A percentile compares a stretch with the other conserved stretches of the same genome.
phyloP scores from a whole-genome alignment of 148 eudicot genomes.

The Linanthus parryae region DNA sequence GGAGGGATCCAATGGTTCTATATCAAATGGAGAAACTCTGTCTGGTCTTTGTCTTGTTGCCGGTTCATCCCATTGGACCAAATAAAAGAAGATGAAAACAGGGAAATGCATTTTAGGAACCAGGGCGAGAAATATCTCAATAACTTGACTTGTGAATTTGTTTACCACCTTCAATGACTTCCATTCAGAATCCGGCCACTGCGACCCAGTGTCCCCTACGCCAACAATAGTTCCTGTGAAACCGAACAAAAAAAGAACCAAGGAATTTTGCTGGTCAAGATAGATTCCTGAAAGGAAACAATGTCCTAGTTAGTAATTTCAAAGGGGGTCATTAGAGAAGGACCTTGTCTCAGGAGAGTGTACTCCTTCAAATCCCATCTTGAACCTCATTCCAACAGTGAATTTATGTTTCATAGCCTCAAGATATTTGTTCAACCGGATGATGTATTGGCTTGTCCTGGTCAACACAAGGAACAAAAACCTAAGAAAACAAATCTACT shows the following conservation, averaged over 20 bases:
- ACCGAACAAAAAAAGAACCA: slow-evolving; percentile 28
- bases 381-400: slow-evolving; percentile 75
- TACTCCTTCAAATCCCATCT: slow-evolving; percentile 86
- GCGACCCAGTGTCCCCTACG: slow-evolving; percentile 47
- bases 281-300: not conserved
- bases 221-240: slow-evolving; percentile 78
- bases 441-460: slow-evolving; percentile 81
- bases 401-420: slow-evolving; percentile 51
- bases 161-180: slow-evolving; percentile 87
- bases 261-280: not conserved
- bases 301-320: not conserved
- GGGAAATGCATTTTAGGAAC: slow-evolving; percentile 5
- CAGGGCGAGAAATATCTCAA: not conserved
- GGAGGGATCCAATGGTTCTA: slow-evolving; percentile 64
- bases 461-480: not conserved
- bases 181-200: slow-evolving; percentile 81
- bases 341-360: slow-evolving; percentile 90
- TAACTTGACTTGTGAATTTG: too few species aligned
- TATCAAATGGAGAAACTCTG: slow-evolving; percentile 88
- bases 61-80: slow-evolving; percentile 97
- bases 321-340: not conserved
- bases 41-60: slow-evolving; percentile 61
- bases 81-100: slow-evolving; percentile 14
- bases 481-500: too few species aligned
- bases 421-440: slow-evolving; percentile 65